These are phyloP conservation scores for Tulasnella sp. DNA, from an alignment of 768 basidiomycete genomes.

Conservation along the genomic window DNA sequence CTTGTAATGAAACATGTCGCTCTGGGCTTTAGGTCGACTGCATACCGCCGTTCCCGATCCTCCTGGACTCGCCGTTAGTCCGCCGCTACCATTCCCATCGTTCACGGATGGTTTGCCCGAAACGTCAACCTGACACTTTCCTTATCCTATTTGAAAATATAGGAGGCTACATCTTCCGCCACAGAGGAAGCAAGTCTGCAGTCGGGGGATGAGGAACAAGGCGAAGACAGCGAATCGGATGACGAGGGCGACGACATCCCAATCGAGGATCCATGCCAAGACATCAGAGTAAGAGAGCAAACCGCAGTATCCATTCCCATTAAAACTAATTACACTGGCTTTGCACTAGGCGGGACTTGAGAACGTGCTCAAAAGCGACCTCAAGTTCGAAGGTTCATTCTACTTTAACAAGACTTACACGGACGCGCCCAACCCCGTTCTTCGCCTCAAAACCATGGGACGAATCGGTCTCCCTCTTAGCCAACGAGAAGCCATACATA, in stretches of 20 bases:
- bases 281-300: not conserved
- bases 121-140: too few species aligned
- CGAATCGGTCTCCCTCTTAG: conserved; percentile 52
- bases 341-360: conserved; percentile 44
- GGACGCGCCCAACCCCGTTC: conserved; percentile 50
- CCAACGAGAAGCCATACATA: conserved; percentile 46
- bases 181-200: not conserved
- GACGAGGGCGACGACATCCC: not conserved
- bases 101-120: too few species aligned
- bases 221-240: not conserved
- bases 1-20: too few species aligned
- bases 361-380: conserved; percentile 42
- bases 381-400: conserved; percentile 46
- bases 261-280: not conserved
- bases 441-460: conserved; percentile 50
- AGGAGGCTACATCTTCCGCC: not conserved
- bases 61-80: too few species aligned
- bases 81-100: too few species aligned
- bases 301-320: not conserved
- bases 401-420: conserved; percentile 42
- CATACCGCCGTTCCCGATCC: too few species aligned
- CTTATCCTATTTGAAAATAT: too few species aligned
- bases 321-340: not conserved
- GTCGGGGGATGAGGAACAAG: not conserved
- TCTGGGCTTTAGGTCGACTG: too few species aligned